Evolutionary conservation across 495 filamentous ascomycete species (phyloP).

Genomic region (Trichoderma asperelloides): DNA sequence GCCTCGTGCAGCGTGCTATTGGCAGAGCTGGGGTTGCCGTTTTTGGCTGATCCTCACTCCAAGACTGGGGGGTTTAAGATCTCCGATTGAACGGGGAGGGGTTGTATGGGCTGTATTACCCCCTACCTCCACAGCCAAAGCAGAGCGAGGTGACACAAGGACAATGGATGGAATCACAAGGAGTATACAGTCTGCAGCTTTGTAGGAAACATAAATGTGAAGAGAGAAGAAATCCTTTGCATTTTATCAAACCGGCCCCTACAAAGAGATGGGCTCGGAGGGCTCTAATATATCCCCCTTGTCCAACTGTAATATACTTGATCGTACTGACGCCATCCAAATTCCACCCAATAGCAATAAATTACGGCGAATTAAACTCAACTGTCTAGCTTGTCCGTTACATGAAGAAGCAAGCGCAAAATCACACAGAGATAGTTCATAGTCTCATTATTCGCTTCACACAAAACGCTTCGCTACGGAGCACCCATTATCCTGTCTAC

Average conservation of each 20-base stretch:
- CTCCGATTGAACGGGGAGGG: neutral
- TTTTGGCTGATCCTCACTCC: neutral
- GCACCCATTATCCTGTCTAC: neutral
- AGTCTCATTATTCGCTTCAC: conserved; percentile 3
- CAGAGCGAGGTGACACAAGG: neutral
- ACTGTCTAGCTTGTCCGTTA: neutral
- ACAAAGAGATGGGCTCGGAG: neutral
- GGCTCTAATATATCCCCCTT: neutral
- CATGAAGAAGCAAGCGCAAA: conserved; percentile 3
- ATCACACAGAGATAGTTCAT: conserved; percentile 3
- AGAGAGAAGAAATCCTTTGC: neutral
- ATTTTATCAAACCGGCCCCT: neutral
- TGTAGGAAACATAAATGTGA: neutral
- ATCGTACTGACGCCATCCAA: neutral
- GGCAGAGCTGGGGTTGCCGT: conserved; percentile 2
- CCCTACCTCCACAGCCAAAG: neutral
- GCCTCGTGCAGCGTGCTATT: neutral
- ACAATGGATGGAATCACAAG: neutral
- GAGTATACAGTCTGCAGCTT: neutral
- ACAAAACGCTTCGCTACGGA: neutral
- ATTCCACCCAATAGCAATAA: neutral
- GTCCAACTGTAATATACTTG: neutral
- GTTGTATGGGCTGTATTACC: neutral
- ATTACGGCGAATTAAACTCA: neutral
- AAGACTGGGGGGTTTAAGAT: conserved; percentile 1